Conservation (phyloP, 2,329 filamentous ascomycete species). For the Botrytis byssoidea region DNA sequence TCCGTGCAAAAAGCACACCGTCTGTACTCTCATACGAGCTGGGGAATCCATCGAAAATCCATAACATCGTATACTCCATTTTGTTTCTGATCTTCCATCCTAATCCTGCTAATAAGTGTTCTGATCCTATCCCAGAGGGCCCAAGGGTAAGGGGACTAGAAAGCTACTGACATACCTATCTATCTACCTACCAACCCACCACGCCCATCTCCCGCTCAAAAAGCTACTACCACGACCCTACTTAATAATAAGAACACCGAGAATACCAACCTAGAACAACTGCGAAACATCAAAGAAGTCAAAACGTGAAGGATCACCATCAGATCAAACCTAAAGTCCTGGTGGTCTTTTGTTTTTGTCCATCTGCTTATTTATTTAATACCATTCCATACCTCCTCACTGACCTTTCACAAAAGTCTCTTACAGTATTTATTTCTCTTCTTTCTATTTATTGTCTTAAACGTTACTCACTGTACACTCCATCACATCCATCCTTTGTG, state of each 20-base stretch:
- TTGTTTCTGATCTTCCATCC: not conserved
- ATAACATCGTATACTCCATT: not conserved
- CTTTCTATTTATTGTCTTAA: not conserved
- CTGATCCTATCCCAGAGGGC: not conserved
- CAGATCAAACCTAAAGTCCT: slow-evolving; percentile 13
- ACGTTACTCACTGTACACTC: not conserved
- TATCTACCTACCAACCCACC: not conserved
- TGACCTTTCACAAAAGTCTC: not conserved
- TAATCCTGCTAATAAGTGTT: not conserved
- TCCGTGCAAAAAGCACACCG: not conserved
- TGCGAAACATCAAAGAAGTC: slow-evolving; percentile 22
- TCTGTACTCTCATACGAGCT: not conserved
- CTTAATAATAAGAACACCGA: not conserved
- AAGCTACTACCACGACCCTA: not conserved
- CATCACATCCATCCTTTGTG: not conserved
- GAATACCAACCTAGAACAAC: slow-evolving; percentile 17
- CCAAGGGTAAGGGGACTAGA: not conserved
- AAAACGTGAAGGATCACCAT: slow-evolving; percentile 7
- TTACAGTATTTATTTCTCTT: not conserved
- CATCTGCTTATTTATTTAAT: not conserved
- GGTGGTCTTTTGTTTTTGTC: not conserved
- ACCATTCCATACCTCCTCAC: not conserved
- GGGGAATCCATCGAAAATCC: not conserved
- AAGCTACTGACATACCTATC: not conserved
- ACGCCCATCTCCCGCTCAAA: not conserved